Evolutionary conservation across 2,329 filamentous ascomycete species (phyloP).

Genomic region (Ophiostoma ips): DNA sequence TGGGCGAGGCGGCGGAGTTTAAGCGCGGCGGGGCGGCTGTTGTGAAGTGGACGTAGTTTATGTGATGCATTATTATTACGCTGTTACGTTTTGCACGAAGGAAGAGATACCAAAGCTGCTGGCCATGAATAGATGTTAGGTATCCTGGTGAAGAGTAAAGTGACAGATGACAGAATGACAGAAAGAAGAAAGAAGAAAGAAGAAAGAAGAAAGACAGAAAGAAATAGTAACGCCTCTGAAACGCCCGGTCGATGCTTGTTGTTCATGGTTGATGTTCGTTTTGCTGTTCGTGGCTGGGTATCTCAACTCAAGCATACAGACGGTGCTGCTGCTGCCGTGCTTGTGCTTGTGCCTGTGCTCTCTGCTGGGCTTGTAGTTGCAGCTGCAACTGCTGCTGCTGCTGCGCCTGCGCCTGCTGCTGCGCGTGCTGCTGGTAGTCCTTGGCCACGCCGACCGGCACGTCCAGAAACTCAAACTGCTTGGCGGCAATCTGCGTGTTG

Average conservation of each 20-base stretch:
- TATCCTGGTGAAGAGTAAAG: too few relatives aligned
- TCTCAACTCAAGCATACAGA: not conserved
- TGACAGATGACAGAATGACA: not conserved
- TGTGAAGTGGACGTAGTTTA: conserved; percentile 39
- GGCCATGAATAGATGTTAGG: too few relatives aligned
- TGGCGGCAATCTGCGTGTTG: conserved; percentile 76
- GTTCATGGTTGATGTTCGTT: not conserved
- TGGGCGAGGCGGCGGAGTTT: conserved; percentile 50
- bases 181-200: not conserved
- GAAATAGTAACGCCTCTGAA: not conserved
- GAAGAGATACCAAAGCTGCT: too few relatives aligned
- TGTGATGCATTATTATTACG: too few relatives aligned
- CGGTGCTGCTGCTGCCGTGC: not conserved
- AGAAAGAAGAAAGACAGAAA: not conserved
- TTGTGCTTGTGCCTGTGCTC: not conserved
- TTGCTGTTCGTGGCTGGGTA: not conserved
- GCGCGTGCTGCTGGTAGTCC: conserved; percentile 8
- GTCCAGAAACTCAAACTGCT: conserved; percentile 61
- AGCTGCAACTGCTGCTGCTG: not conserved
- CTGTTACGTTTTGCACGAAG: too few relatives aligned
- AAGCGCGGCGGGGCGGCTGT: conserved; percentile 52
- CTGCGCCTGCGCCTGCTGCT: not conserved
- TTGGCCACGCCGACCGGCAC: conserved; percentile 28
- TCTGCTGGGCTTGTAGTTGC: not conserved
- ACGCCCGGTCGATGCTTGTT: not conserved